These are phyloP conservation scores for Lachancea kluyveri DNA, from an alignment of 805 yeast species.

Conservation along the genomic window DNA sequence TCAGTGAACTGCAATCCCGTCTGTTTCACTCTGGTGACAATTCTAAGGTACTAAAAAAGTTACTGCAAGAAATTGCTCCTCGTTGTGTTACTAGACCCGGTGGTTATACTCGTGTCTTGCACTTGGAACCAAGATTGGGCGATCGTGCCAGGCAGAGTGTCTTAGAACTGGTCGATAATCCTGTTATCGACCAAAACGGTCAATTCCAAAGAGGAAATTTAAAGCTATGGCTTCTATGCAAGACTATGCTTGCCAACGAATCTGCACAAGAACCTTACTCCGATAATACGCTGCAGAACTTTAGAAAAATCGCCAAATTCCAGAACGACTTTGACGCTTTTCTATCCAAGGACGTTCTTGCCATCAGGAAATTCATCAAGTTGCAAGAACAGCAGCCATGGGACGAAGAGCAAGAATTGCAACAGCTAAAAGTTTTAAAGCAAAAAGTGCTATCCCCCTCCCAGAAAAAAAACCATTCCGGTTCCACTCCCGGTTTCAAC, in stretches of 20 bases:
- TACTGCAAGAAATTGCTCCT: slow-evolving; percentile 56
- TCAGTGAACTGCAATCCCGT: slow-evolving; percentile 32
- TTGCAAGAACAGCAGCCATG: slow-evolving; percentile 9
- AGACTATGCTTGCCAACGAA: slow-evolving; percentile 21
- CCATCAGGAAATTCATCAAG: slow-evolving; percentile 13
- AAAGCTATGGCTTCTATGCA: slow-evolving; percentile 28
- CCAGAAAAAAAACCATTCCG: no score
- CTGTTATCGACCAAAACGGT: slow-evolving; percentile 21
- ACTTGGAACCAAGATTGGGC: slow-evolving; percentile 78
- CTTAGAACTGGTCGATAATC: slow-evolving; percentile 76
- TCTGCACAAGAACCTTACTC: slow-evolving; percentile 15
- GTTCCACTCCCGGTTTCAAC: no score
- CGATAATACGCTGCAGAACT: slow-evolving; percentile 18
- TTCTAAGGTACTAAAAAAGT: slow-evolving; percentile 50
- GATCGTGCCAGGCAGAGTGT: slow-evolving; percentile 90
- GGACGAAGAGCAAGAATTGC: slow-evolving; percentile 10
- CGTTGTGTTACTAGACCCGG: slow-evolving; percentile 60
- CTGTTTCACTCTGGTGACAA: slow-evolving; percentile 42
- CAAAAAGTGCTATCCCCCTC: no score
- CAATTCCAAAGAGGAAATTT: slow-evolving; percentile 25
- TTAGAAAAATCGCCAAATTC: slow-evolving; percentile 17
- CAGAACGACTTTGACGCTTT: slow-evolving; percentile 7
- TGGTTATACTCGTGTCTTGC: slow-evolving; percentile 82
- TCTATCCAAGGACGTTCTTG: slow-evolving; percentile 4
- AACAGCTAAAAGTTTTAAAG: slow-evolving; percentile 4